A percentile compares a stretch with the other conserved stretches of the same genome.
Conservation (phyloP, 257 asterid genomes). For the Parsonsia alboflavescens region DNA sequence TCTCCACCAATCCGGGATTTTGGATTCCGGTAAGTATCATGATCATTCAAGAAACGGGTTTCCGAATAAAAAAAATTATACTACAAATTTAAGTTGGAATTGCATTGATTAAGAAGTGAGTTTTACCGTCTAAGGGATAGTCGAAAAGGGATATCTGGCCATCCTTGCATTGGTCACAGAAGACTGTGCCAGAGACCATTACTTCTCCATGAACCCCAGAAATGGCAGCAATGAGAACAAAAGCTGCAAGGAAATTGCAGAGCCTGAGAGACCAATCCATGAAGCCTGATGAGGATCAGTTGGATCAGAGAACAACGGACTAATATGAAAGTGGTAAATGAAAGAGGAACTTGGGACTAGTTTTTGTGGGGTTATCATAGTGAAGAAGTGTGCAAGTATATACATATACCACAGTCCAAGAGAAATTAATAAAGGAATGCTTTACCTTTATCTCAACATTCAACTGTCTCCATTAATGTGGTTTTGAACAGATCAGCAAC, state of each 20-base stretch:
- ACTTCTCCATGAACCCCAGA: slow-evolving; percentile 47
- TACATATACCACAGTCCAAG: not conserved
- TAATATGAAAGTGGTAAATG: not conserved
- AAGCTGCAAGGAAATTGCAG: slow-evolving; percentile 28
- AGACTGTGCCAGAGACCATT: slow-evolving; percentile 72
- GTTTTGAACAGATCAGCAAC: slow-evolving; percentile 12
- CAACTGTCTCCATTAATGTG: slow-evolving; percentile 37
- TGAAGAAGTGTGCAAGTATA: not conserved
- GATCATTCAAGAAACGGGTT: too few relatives aligned
- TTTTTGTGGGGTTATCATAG: slow-evolving; percentile 8
- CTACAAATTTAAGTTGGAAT: too few relatives aligned
- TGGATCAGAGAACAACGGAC: not conserved
- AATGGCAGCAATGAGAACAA: slow-evolving; percentile 43
- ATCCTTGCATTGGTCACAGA: slow-evolving; percentile 95
- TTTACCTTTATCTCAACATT: slow-evolving; percentile 18
- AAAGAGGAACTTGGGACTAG: not conserved
- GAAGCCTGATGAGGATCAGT: slow-evolving; percentile 17
- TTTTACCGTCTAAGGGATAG: slow-evolving; percentile 63
- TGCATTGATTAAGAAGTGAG: not conserved
- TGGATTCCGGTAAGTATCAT: too few relatives aligned
- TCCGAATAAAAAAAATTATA: too few relatives aligned
- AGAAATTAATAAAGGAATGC: slow-evolving; percentile 5
- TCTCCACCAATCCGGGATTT: too few relatives aligned
- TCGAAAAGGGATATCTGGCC: slow-evolving; percentile 76
- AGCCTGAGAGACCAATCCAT: slow-evolving; percentile 52